phyloP scores from a whole-genome alignment of 805 yeast species.

The Pichia ethanolica region DNA sequence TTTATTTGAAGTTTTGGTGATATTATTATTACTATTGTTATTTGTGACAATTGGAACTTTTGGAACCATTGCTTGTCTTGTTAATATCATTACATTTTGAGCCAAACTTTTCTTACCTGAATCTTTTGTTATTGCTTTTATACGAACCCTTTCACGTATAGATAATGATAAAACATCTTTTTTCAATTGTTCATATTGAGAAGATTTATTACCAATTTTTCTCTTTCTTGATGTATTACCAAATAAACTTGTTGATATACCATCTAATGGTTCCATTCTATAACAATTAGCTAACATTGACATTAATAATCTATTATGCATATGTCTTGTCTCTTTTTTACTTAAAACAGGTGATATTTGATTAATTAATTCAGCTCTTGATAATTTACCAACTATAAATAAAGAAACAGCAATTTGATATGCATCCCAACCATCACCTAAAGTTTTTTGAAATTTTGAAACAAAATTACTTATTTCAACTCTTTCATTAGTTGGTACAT shows the following conservation, averaged over 20 bases:
- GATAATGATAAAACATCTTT: conserved; percentile 83
- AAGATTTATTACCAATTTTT: conserved; percentile 44
- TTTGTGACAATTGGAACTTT: conserved; percentile 70
- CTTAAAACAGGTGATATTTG: conserved; percentile 52
- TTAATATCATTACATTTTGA: conserved; percentile 59
- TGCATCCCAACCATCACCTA: conserved; percentile 80
- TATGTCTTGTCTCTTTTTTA: conserved; percentile 36
- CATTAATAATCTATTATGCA: conserved; percentile 78
- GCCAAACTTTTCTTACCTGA: conserved; percentile 71
- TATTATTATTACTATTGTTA: background rate
- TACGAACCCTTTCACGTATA: conserved; percentile 73
- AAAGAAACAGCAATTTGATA: conserved; percentile 74
- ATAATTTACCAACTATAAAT: conserved; percentile 71
- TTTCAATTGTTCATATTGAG: conserved; percentile 76
- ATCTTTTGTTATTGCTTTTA: conserved; percentile 76
- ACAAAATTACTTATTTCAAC: conserved; percentile 62
- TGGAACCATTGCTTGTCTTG: conserved; percentile 70
- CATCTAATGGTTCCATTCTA: conserved; percentile 64
- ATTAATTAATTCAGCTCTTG: conserved; percentile 63
- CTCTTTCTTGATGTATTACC: conserved; percentile 35
- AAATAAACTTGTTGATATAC: conserved; percentile 39
- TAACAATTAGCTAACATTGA: conserved; percentile 80
- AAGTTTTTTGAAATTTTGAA: conserved; percentile 58
- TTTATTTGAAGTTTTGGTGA: too few relatives aligned
- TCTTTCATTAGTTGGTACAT: conserved; percentile 23